Evolutionary conservation across 805 yeast species (phyloP).

Genomic region (Metschnikowia bowlesiae): DNA sequence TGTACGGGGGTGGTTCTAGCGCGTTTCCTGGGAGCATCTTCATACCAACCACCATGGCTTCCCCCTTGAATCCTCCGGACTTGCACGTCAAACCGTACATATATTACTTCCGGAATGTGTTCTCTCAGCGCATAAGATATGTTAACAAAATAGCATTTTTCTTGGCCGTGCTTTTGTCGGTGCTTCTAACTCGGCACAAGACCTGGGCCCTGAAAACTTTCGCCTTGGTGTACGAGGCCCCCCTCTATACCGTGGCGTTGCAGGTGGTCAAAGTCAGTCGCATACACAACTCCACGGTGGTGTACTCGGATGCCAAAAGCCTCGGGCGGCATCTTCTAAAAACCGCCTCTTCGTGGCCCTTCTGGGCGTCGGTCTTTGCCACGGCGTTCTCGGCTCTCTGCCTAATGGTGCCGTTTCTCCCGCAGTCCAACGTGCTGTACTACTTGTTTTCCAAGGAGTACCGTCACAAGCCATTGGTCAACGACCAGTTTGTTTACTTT

Average conservation of each 20-base stretch:
- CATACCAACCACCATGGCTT: slow-evolving; percentile 2
- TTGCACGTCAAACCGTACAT: slow-evolving; percentile 17
- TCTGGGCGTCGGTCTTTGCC: background rate
- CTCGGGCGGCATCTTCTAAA: slow-evolving; percentile 26
- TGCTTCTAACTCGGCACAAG: slow-evolving; percentile 25
- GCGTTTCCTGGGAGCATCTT: background rate
- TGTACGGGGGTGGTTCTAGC: background rate
- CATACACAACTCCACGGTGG: slow-evolving; percentile 25
- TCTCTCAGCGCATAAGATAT: slow-evolving; percentile 32
- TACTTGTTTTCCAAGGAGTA: slow-evolving; percentile 37
- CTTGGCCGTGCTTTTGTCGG: slow-evolving; percentile 22
- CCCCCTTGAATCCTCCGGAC: slow-evolving; percentile 6
- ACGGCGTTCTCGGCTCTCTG: slow-evolving; percentile 21
- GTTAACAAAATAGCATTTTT: slow-evolving; percentile 29
- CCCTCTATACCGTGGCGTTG: slow-evolving; percentile 28
- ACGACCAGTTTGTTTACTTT: slow-evolving; percentile 45
- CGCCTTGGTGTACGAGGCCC: slow-evolving; percentile 24
- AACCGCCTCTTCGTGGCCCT: background rate
- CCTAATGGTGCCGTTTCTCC: slow-evolving; percentile 22
- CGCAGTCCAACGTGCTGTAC: slow-evolving; percentile 23
- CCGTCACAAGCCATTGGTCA: slow-evolving; percentile 32
- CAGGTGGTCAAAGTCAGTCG: slow-evolving; percentile 25
- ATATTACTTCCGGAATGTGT: slow-evolving; percentile 26
- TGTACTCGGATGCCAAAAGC: slow-evolving; percentile 28
- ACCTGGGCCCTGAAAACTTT: slow-evolving; percentile 25